Evolutionary conservation across 129 eudicot species (phyloP).

Genomic region (Tagetes patula): DNA sequence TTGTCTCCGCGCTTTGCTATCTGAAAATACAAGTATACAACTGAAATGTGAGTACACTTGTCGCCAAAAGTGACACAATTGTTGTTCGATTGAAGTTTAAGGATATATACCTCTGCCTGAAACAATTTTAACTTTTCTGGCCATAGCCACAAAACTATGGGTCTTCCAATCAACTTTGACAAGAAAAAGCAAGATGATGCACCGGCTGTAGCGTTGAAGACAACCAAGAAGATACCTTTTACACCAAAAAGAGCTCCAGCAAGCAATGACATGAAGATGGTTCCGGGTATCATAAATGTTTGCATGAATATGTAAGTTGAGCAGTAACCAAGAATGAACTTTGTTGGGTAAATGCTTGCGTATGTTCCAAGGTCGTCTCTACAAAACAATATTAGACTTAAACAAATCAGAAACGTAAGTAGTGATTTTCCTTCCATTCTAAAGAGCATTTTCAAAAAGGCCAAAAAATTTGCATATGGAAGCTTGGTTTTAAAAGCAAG

Average conservation of each 20-base stretch:
- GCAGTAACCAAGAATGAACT: conserved; percentile 87
- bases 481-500: neutral
- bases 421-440: neutral
- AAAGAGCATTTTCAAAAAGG: conserved; percentile 3
- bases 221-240: conserved; percentile 86
- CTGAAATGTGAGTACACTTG: conserved; percentile 4
- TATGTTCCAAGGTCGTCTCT: conserved; percentile 80
- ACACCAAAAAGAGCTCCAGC: conserved; percentile 99
- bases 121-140: conserved; percentile 83
- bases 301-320: conserved; percentile 98
- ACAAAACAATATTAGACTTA: conserved; percentile 12
- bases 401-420: conserved; percentile 8
- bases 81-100: neutral
- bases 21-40: conserved; percentile 38
- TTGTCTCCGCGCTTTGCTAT: conserved; percentile 82
- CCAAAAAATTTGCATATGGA: neutral
- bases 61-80: neutral
- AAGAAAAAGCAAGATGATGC: conserved; percentile 94
- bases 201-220: conserved; percentile 94
- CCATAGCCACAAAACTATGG: conserved; percentile 88
- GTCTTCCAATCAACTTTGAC: conserved; percentile 91
- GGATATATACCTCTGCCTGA: conserved; percentile 63
- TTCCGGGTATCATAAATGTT: conserved; percentile 98
- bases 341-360: conserved; percentile 69
- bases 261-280: conserved; percentile 89